phyloP scores from a whole-genome alignment of 192 early-diverging fungal genomes.

The Podila horticola region DNA sequence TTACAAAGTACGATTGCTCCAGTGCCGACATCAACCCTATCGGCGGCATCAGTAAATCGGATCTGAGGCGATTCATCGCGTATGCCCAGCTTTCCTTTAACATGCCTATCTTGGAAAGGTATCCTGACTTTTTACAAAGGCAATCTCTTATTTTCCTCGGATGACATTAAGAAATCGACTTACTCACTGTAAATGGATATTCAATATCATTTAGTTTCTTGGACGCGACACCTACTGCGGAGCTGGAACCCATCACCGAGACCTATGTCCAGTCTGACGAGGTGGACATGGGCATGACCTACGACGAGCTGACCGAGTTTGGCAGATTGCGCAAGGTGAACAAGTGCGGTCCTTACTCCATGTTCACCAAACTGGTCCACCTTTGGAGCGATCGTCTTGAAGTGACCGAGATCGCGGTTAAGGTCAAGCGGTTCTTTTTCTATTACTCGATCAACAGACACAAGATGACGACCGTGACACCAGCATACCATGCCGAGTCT shows the following conservation, averaged over 20 bases:
- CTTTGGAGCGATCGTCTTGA: slow-evolving; percentile 74
- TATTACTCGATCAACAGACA: slow-evolving; percentile 98
- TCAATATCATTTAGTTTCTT: slow-evolving; percentile 70
- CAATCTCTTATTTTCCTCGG: no score
- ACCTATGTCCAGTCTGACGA: slow-evolving; percentile 91
- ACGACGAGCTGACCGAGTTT: slow-evolving; percentile 91
- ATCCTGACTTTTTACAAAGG: neutral
- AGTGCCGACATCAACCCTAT: slow-evolving; percentile 98
- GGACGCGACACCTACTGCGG: slow-evolving; percentile 90
- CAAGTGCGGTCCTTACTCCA: slow-evolving; percentile 91
- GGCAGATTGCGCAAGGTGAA: slow-evolving; percentile 90
- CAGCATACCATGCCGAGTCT: slow-evolving; percentile 92
- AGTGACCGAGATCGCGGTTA: slow-evolving; percentile 82
- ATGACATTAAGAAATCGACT: neutral
- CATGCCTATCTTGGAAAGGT: slow-evolving; percentile 74
- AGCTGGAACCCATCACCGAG: slow-evolving; percentile 91
- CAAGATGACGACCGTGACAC: slow-evolving; percentile 98
- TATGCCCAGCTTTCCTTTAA: slow-evolving; percentile 72
- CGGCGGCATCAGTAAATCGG: slow-evolving; percentile 91
- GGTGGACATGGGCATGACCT: slow-evolving; percentile 99
- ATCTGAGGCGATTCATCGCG: slow-evolving; percentile 85
- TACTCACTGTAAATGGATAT: neutral
- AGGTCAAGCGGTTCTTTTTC: slow-evolving; percentile 97
- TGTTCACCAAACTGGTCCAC: slow-evolving; percentile 91
- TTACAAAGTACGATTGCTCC: slow-evolving; percentile 99